These are phyloP conservation scores for Cinchona pubescens DNA, from an alignment of 257 asterid genomes.

Conservation along the genomic window DNA sequence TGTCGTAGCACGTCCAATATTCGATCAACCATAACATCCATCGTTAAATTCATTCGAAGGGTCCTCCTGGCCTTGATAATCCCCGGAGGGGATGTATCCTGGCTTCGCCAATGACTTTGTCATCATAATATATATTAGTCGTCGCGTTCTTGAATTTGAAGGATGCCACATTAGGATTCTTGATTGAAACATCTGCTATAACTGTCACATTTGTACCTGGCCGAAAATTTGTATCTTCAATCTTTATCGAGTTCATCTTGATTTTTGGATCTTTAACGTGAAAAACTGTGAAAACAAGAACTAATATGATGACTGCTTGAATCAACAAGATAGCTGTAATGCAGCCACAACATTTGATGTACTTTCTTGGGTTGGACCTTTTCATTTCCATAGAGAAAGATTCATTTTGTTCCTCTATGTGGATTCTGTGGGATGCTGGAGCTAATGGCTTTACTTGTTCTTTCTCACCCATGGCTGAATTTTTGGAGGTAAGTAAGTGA, in stretches of 20 bases:
- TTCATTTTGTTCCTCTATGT: slow-evolving; percentile 19
- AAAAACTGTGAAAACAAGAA: slow-evolving; percentile 44
- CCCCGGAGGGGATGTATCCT: slow-evolving; percentile 31
- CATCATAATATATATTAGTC: slow-evolving; percentile 32
- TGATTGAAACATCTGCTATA: slow-evolving; percentile 25
- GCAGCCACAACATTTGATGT: slow-evolving; percentile 51
- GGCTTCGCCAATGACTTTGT: slow-evolving; percentile 31
- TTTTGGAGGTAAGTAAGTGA: not conserved
- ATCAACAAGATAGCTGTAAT: slow-evolving; percentile 31
- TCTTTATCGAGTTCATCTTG: slow-evolving; percentile 23
- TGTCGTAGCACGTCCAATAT: slow-evolving; percentile 13
- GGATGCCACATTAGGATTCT: slow-evolving; percentile 46
- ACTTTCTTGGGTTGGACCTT: slow-evolving; percentile 17
- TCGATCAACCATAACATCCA: slow-evolving; percentile 36
- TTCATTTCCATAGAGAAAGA: slow-evolving; percentile 20
- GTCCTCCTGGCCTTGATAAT: slow-evolving; percentile 35
- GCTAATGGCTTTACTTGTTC: slow-evolving; percentile 42
- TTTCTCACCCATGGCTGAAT: slow-evolving; percentile 24
- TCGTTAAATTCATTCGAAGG: slow-evolving; percentile 14
- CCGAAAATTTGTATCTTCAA: slow-evolving; percentile 25
- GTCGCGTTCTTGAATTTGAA: slow-evolving; percentile 30
- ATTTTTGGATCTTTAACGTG: slow-evolving; percentile 40
- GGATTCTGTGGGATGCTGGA: slow-evolving; percentile 22
- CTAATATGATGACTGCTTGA: slow-evolving; percentile 17
- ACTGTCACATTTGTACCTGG: slow-evolving; percentile 36